These are phyloP conservation scores for Amaranthus tricolor DNA, from an alignment of 179 eudicot genomes.

Conservation along the genomic window DNA sequence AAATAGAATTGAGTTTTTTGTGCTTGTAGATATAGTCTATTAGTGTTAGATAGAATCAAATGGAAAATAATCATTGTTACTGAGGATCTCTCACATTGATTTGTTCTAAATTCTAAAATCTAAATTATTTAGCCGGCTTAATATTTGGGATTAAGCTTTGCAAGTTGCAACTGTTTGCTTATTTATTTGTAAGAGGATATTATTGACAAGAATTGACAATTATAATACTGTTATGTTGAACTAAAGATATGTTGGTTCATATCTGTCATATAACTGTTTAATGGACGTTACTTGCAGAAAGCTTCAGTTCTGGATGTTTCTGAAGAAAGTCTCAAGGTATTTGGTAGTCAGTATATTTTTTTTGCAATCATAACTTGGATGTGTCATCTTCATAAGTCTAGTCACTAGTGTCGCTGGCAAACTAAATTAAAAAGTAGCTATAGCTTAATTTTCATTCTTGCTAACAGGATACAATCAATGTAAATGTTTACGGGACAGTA, in stretches of 20 bases:
- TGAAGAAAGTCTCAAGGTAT: slow-evolving; percentile 83
- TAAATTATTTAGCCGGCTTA: too few relatives aligned
- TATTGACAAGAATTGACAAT: neutral
- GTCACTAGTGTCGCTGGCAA: neutral
- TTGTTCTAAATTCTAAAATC: too few relatives aligned
- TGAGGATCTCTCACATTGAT: too few relatives aligned
- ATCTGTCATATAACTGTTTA: slow-evolving; percentile 3
- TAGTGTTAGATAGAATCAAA: too few relatives aligned
- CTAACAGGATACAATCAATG: slow-evolving; percentile 66
- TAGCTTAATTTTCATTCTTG: slow-evolving; percentile 12
- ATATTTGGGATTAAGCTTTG: too few relatives aligned
- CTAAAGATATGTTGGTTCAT: neutral
- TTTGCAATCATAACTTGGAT: neutral
- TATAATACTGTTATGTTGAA: neutral
- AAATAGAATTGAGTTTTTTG: too few relatives aligned
- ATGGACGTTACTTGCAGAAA: slow-evolving; percentile 54
- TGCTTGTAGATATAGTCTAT: too few relatives aligned
- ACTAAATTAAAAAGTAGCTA: neutral
- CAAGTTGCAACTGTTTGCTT: neutral
- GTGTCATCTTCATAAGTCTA: neutral
- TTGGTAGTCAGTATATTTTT: neutral
- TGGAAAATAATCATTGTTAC: too few relatives aligned
- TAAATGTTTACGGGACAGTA: slow-evolving; percentile 85
- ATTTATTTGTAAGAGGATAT: neutral
- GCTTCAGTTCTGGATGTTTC: slow-evolving; percentile 64